phyloP scores from a whole-genome alignment of 1,284 basidiomycete genomes.

The Moniliella sp. region DNA sequence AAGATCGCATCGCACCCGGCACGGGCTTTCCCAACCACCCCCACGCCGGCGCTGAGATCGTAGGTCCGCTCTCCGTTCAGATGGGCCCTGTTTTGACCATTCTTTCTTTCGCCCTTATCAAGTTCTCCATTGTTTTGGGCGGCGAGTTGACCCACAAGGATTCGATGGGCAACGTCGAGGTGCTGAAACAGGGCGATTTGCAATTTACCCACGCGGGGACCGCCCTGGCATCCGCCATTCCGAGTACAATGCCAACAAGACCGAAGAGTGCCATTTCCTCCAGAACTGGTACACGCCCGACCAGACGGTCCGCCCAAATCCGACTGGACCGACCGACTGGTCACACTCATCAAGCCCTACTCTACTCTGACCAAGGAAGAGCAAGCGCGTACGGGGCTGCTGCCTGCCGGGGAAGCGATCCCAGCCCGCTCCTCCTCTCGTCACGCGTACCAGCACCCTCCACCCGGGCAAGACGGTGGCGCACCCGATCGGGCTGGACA shows the following conservation, averaged over 20 bases:
- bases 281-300: conserved; percentile 20
- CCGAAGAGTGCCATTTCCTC: conserved; percentile 33
- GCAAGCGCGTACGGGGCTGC: conserved; percentile 5
- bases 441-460: conserved; percentile 10
- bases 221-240: conserved; percentile 53
- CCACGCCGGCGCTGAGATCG: conserved; percentile 40
- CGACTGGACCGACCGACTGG: too few relatives aligned
- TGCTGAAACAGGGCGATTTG: conserved; percentile 62
- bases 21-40: conserved; percentile 70
- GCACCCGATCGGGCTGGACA: conserved; percentile 11
- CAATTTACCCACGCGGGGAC: conserved; percentile 77
- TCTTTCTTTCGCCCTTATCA: background rate
- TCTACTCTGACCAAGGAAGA: conserved; percentile 6
- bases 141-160: conserved; percentile 55
- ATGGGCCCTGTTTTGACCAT: background rate
- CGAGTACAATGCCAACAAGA: conserved; percentile 49
- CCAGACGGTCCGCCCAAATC: conserved; percentile 6
- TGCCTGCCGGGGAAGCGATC: conserved; percentile 10
- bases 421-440: conserved; percentile 10
- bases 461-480: conserved; percentile 5
- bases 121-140: conserved; percentile 61
- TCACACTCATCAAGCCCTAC: conserved; percentile 16
- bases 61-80: background rate
- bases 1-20: conserved; percentile 56
- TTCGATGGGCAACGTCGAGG: conserved; percentile 67